Percentiles rank a stretch among this genome's conserved stretches.
Conservation (phyloP, 1,139 yeast species). For the Meyerozyma carpophila region DNA sequence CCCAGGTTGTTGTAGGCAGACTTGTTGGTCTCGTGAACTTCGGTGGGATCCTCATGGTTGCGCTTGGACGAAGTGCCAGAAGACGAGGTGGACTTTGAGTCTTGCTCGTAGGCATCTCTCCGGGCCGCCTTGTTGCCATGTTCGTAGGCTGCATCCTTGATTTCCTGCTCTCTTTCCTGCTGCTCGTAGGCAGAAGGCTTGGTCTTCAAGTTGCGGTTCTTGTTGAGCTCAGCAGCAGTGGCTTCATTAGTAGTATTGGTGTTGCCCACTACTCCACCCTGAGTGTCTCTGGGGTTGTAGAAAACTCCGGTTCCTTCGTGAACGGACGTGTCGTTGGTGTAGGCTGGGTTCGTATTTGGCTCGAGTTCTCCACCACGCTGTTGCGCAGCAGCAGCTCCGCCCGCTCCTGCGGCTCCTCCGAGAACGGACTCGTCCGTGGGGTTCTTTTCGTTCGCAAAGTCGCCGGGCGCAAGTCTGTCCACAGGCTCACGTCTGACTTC, state of each 20-base stretch:
- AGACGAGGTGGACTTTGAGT: not conserved
- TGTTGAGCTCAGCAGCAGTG: slow-evolving; percentile 21
- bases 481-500: slow-evolving; percentile 24
- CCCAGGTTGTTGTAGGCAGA: slow-evolving; percentile 27
- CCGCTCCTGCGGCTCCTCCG: slow-evolving; percentile 3
- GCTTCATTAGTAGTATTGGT: slow-evolving; percentile 16
- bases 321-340: slow-evolving; percentile 25
- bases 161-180: slow-evolving; percentile 10
- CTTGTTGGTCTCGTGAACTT: slow-evolving; percentile 24
- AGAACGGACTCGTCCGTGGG: slow-evolving; percentile 24
- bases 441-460: slow-evolving; percentile 26
- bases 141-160: slow-evolving; percentile 6
- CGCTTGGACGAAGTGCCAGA: not conserved
- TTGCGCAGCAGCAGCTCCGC: slow-evolving; percentile 4
- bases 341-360: slow-evolving; percentile 20
- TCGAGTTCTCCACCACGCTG: slow-evolving; percentile 2
- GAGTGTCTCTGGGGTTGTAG: slow-evolving; percentile 34
- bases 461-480: slow-evolving; percentile 25
- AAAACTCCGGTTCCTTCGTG: slow-evolving; percentile 27
- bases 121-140: slow-evolving; percentile 14
- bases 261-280: slow-evolving; percentile 24
- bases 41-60: slow-evolving; percentile 15
- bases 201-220: slow-evolving; percentile 23
- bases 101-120: slow-evolving; percentile 10
- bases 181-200: slow-evolving; percentile 23